Conservation (phyloP, 108 stramenopile genomes). For the Schizochytrium sp. region DNA sequence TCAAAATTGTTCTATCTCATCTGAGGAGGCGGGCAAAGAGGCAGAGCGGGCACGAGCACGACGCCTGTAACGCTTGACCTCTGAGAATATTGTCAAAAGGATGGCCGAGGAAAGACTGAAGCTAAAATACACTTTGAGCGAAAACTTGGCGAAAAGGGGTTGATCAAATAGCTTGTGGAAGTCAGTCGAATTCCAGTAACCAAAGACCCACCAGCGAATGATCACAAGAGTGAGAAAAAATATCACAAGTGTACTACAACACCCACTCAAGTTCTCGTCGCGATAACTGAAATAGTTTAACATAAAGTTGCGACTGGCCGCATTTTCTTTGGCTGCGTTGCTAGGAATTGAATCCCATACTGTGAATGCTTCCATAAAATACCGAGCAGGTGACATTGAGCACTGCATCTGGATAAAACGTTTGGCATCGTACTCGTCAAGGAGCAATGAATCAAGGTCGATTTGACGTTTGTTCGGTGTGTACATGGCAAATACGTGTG, state of each 20-base stretch:
- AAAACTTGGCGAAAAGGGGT: conserved; percentile 50
- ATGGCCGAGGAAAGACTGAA: conserved; percentile 18
- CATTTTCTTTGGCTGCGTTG: neutral
- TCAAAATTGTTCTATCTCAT: no score
- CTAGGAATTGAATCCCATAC: conserved; percentile 32
- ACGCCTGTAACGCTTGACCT: neutral
- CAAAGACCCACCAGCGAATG: conserved; percentile 54
- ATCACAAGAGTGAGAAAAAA: conserved; percentile 30
- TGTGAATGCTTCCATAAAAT: conserved; percentile 50
- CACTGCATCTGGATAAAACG: conserved; percentile 7
- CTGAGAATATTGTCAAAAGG: neutral
- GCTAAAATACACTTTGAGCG: neutral
- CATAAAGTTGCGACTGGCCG: neutral
- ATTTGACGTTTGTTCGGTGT: conserved; percentile 48
- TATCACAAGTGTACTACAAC: conserved; percentile 14
- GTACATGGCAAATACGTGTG: conserved; percentile 61
- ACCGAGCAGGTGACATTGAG: conserved; percentile 53
- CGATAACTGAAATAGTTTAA: conserved; percentile 48
- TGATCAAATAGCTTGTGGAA: conserved; percentile 36
- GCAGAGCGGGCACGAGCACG: neutral
- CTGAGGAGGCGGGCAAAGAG: no score
- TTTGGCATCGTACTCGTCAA: neutral
- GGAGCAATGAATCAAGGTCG: conserved; percentile 22
- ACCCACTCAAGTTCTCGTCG: conserved; percentile 39
- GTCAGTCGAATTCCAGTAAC: conserved; percentile 48